Percentiles rank a stretch among this genome's conserved stretches.
Evolutionary conservation across 2,329 filamentous ascomycete species (phyloP).

Genomic region (Colletotrichum filicis): DNA sequence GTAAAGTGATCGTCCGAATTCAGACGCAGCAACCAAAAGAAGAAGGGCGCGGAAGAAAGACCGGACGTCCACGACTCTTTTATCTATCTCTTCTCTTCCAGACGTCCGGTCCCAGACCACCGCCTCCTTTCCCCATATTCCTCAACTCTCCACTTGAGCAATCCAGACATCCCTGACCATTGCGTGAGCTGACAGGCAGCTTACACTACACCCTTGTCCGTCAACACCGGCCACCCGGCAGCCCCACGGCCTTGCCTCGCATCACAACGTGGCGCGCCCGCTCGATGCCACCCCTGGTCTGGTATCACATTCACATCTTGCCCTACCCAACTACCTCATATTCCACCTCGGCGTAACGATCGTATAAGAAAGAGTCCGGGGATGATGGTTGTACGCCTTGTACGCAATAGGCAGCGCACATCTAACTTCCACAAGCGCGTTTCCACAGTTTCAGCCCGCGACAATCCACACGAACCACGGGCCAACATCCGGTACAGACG

Average conservation of each 20-base stretch:
- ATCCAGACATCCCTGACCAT: background rate
- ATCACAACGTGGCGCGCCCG: constrained; percentile 13
- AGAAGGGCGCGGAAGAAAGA: background rate
- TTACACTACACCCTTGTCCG: background rate
- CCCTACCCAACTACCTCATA: background rate
- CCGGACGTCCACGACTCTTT: background rate
- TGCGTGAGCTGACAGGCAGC: background rate
- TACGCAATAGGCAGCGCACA: background rate
- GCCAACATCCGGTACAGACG: constrained; percentile 1
- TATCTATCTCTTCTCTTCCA: constrained; percentile 4
- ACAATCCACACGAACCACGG: constrained; percentile 25
- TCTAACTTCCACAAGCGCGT: constrained; percentile 12
- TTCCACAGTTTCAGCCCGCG: constrained; percentile 34
- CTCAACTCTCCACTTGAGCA: background rate
- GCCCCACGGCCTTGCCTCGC: background rate
- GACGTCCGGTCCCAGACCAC: background rate
- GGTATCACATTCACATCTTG: background rate
- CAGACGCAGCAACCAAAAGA: constrained; percentile 6
- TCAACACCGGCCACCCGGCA: background rate
- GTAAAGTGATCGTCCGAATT: constrained; percentile 17
- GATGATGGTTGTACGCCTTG: background rate
- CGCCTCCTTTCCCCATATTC: background rate
- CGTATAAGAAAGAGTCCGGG: background rate
- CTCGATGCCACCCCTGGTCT: background rate
- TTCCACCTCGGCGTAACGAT: background rate